phyloP scores from a whole-genome alignment of 352 stramenopile genomes.

The Aphanomyces invadans region DNA sequence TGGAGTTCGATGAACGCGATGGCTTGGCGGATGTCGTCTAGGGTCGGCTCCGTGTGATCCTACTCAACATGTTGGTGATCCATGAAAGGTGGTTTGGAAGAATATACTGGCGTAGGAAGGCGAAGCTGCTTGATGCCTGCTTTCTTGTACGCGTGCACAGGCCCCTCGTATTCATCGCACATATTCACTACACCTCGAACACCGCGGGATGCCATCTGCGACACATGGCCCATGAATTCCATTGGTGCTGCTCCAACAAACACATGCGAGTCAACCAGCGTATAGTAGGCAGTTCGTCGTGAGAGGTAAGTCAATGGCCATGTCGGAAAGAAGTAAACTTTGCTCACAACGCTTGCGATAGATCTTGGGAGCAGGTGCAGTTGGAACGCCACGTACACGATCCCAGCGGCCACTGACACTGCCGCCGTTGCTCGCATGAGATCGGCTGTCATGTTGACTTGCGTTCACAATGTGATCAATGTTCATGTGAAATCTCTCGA shows the following conservation, averaged over 20 bases:
- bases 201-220: constrained; percentile 63
- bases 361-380: constrained; percentile 76
- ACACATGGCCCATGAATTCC: constrained; percentile 78
- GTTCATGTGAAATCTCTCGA: too few relatives aligned
- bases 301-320: constrained; percentile 87
- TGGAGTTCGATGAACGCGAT: constrained; percentile 88
- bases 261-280: constrained; percentile 87
- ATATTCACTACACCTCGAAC: constrained; percentile 92
- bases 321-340: constrained; percentile 88
- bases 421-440: not conserved
- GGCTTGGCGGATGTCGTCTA: constrained; percentile 55
- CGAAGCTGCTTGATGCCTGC: constrained; percentile 84
- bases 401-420: constrained; percentile 8
- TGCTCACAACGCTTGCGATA: constrained; percentile 68
- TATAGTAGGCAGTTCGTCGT: constrained; percentile 85
- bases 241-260: constrained; percentile 88
- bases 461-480: not conserved
- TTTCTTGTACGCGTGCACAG: constrained; percentile 77
- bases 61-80: constrained; percentile 13
- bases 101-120: constrained; percentile 85
- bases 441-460: not conserved
- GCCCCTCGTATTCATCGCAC: constrained; percentile 93
- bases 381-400: constrained; percentile 85
- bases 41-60: constrained; percentile 77
- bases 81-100: constrained; percentile 23